Conservation (phyloP, 2,329 filamentous ascomycete species). For the Exophiala dermatitidis region DNA sequence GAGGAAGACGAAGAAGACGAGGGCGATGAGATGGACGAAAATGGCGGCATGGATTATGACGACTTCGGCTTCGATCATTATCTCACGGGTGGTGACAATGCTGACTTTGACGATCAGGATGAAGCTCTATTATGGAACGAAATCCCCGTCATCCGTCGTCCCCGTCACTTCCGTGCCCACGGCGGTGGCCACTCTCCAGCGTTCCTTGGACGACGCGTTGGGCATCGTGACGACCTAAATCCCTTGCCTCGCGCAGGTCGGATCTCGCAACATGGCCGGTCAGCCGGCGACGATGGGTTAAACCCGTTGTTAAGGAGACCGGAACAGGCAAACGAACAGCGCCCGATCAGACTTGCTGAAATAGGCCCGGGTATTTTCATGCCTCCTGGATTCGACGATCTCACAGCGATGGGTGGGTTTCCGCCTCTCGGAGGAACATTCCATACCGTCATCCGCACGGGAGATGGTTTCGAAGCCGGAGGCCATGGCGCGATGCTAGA, state of each 20-base stretch:
- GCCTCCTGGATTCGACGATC: conserved; percentile 8
- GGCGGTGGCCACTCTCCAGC: conserved; percentile 51
- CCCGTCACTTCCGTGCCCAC: conserved; percentile 43
- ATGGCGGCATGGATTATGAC: conserved; percentile 36
- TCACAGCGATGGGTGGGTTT: conserved; percentile 5
- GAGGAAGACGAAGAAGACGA: conserved; percentile 53
- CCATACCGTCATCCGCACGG: conserved; percentile 10
- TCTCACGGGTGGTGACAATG: conserved; percentile 25
- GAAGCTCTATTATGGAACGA: conserved; percentile 43
- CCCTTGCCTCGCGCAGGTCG: conserved; percentile 12
- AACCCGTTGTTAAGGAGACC: conserved; percentile 77
- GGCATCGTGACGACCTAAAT: conserved; percentile 20
- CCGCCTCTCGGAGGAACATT: conserved; percentile 15
- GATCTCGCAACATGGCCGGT: conserved; percentile 38
- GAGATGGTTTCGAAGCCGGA: conserved; percentile 25
- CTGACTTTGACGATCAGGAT: conserved; percentile 62
- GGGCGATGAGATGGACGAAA: conserved; percentile 43
- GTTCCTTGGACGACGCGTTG: conserved; percentile 39
- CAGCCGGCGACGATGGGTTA: conserved; percentile 66
- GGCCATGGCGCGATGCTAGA: conserved; percentile 35
- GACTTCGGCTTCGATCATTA: conserved; percentile 23
- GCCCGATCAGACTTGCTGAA: conserved; percentile 25
- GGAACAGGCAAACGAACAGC: conserved; percentile 28
- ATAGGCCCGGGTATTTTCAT: conserved; percentile 29
- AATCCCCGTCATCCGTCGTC: conserved; percentile 32